Evolutionary conservation across 2,329 filamentous ascomycete species (phyloP).

Genomic region (Colletotrichum sp.): DNA sequence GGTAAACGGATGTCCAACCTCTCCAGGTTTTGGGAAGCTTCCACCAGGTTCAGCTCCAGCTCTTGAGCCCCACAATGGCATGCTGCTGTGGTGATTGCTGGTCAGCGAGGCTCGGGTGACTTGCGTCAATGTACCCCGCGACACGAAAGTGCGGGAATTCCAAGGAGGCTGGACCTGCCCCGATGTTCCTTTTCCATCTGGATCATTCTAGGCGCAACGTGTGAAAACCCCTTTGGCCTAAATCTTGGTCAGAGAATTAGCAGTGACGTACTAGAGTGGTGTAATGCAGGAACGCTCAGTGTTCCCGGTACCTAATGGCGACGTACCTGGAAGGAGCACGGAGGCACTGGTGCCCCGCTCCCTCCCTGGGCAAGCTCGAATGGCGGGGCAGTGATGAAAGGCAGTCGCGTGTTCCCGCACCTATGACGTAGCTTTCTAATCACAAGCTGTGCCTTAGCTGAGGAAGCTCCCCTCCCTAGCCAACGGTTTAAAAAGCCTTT

Average conservation of each 20-base stretch:
- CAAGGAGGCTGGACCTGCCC: neutral
- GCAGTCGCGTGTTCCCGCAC: slow-evolving; percentile 21
- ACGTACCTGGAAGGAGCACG: slow-evolving; percentile 14
- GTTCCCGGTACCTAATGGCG: slow-evolving; percentile 12
- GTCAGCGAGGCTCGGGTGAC: neutral
- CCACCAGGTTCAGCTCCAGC: neutral
- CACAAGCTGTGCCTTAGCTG: slow-evolving; percentile 16
- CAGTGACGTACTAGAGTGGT: slow-evolving; percentile 19
- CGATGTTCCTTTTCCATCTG: slow-evolving; percentile 4
- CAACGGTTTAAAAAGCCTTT: slow-evolving; percentile 2
- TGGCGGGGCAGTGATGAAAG: slow-evolving; percentile 23
- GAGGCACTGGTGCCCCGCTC: slow-evolving; percentile 16
- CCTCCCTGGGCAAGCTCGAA: slow-evolving; percentile 15
- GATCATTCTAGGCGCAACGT: slow-evolving; percentile 19
- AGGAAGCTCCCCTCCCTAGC: slow-evolving; percentile 9
- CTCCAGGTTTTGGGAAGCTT: neutral
- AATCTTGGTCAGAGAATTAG: slow-evolving; percentile 10
- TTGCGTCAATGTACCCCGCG: neutral
- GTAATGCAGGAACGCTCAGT: slow-evolving; percentile 20
- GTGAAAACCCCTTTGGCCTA: slow-evolving; percentile 13
- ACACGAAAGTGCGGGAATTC: neutral
- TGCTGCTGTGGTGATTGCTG: neutral
- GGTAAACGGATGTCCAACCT: neutral
- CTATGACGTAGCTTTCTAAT: slow-evolving; percentile 23
- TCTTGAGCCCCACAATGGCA: neutral